Evolutionary conservation across 352 stramenopile species (phyloP), one percentile per base, ranked within the genome.

Genomic region (Phytophthora syringae): DNA sequence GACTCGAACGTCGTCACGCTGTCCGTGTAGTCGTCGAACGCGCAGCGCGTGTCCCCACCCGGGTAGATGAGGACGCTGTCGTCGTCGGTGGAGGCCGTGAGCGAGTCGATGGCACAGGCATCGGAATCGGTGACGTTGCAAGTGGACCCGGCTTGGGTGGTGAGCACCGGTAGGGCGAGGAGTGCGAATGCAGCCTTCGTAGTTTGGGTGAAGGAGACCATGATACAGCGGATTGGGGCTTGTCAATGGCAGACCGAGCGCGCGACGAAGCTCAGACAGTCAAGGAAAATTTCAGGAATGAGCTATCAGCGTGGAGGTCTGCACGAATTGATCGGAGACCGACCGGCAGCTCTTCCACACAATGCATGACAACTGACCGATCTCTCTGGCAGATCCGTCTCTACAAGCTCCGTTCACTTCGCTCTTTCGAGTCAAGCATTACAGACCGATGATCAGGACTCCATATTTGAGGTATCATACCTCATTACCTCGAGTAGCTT

Each of bases 11-110:
- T 52, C 18, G 61, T 77, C 44, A 60, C 44, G 28, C 36, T 49
- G 55, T 76, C 56, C 32, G 37, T 50, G 45, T 71, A 82, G 47
- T 72, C 62, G 66, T 84, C 75, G 40, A 79, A 80, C 13, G 73
- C 73, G 45, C 70, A 79, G 57, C 72, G 76, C 32, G 72, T 81
- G 59, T 69, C 72, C 32, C 67, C 70, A 5, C 74, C 76, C 1
- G 76, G 69, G 50, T 79, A 82, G 48, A 79, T 69, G 44, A 79
- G 50, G 20, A 70, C 60, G 43, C 67, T 79, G 32, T 61, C 62
- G 27, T 76, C 68, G 7, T 40, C 56, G 21, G 7, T 44, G 36
- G 60, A 72, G 40, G 55, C 36, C 28, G 62, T 58, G 51, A 79
- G 54, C 4, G 52, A 63, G 40, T 70, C 60, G 36, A 74, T 67